A percentile compares a stretch with the other conserved stretches of the same genome.
Conservation (phyloP, 306 rosid genomes). For the Malus fusca region DNA sequence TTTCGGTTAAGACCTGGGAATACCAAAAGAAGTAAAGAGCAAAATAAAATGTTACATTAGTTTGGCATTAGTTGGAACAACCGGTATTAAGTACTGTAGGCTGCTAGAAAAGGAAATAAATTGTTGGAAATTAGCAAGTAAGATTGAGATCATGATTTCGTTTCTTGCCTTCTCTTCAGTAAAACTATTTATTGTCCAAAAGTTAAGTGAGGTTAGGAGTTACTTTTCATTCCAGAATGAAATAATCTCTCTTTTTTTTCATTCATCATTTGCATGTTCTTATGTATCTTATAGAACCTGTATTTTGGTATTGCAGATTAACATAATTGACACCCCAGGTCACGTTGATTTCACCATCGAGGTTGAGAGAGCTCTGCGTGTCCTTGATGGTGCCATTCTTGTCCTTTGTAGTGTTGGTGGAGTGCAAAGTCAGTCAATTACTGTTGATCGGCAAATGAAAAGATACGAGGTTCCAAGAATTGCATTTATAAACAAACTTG, state of each 20-base stretch:
- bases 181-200: neutral
- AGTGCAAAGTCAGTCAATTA: slow-evolving; percentile 97
- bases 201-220: neutral
- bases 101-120: neutral
- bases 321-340: slow-evolving; percentile 96
- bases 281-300: neutral
- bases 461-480: slow-evolving; percentile 92
- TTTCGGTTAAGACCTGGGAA: neutral
- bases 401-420: slow-evolving; percentile 99
- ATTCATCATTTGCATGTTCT: no score
- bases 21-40: neutral
- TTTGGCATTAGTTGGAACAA: neutral
- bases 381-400: slow-evolving; percentile 98
- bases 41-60: neutral
- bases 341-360: slow-evolving; percentile 97
- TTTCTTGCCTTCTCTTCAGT: neutral
- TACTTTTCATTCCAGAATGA: neutral
- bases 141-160: neutral
- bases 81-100: neutral
- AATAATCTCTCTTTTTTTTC: neutral
- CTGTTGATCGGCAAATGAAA: slow-evolving; percentile 97
- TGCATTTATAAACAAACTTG: slow-evolving; percentile 95
- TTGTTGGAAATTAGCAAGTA: neutral
- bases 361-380: slow-evolving; percentile 98
- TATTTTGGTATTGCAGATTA: slow-evolving; percentile 58